Evolutionary conservation across 805 yeast species (phyloP).

Genomic region (Candida nitratophila): DNA sequence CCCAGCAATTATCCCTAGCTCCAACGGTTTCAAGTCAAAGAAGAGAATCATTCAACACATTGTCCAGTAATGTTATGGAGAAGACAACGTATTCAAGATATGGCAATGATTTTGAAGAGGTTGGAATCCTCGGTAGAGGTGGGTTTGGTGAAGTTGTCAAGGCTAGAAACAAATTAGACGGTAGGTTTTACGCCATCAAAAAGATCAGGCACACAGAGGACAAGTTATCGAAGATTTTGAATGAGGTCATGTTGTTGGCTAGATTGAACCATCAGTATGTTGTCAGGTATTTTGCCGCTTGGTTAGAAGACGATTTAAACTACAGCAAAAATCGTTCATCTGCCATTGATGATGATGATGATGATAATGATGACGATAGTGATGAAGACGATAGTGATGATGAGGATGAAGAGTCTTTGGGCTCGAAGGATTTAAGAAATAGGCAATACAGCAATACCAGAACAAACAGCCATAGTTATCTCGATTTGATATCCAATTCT

Average conservation of each 20-base stretch:
- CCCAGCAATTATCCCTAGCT: neutral
- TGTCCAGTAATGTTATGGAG: neutral
- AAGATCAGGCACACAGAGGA: slow-evolving; percentile 80
- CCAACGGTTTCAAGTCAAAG: slow-evolving; percentile 4
- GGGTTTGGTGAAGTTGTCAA: slow-evolving; percentile 98
- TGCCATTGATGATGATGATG: slow-evolving; percentile 21
- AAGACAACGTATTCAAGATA: slow-evolving; percentile 53
- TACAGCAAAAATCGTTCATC: slow-evolving; percentile 2
- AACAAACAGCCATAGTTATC: slow-evolving; percentile 29
- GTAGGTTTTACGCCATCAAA: slow-evolving; percentile 90
- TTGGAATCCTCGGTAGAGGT: slow-evolving; percentile 85
- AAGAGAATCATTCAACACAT: slow-evolving; percentile 17
- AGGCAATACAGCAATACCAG: slow-evolving; percentile 14
- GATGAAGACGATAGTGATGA: slow-evolving; percentile 29
- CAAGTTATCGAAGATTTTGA: slow-evolving; percentile 71
- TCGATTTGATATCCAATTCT: slow-evolving; percentile 68
- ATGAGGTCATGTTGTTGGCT: slow-evolving; percentile 88
- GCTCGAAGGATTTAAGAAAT: neutral
- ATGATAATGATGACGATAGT: slow-evolving; percentile 15
- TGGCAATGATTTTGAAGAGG: slow-evolving; percentile 90
- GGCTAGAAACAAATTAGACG: slow-evolving; percentile 88
- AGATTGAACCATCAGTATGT: slow-evolving; percentile 92
- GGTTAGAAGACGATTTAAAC: slow-evolving; percentile 74
- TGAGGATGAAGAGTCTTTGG: slow-evolving; percentile 14
- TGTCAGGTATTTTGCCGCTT: slow-evolving; percentile 93